Base-by-base conservation (phyloP, 2,329 filamentous ascomycete species). In the Pleoardoris graminearum region DNA sequence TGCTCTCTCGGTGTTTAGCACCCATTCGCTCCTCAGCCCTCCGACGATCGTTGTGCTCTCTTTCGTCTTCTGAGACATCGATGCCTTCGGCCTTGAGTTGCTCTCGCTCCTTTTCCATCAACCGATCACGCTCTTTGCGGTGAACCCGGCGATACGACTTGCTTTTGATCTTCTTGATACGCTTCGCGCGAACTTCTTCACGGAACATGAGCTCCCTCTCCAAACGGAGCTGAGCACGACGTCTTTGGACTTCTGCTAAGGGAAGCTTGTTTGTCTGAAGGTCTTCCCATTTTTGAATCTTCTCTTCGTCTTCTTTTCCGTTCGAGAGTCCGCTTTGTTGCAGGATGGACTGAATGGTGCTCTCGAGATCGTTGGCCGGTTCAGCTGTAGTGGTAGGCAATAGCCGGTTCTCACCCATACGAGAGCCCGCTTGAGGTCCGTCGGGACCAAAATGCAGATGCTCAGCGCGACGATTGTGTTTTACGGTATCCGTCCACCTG, bases 121-220 rank as follows among this genome's bases (percentile, higher is more conserved):
- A 68, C 57, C 80, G 80, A 68, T 87, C 83, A 12, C 84, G 79
- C 68, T 89, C 89, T 69, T 88, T 96, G 32, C 93, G 86, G 74
- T 97, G 93, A 12, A 97, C 88, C 38, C 92, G 87, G 50, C 93
- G 89, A 71, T 96, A 99, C 0, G 91, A 85, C 74, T 97, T 99
- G 71, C 90, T 95, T 81, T 99, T 99, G 77, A 99, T 99, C 79
- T 97, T 97, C 78, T 97, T 96, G 76, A 99, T 91, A 21, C 94
- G 87, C 76, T 92, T 95, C 7, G 91, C 85, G 51, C 91, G 88
- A 37, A 91, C 87, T 67, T 95, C 88, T 75, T 97, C 93, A 10
- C 92, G 84, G 64, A 95, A 96, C 59, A 93, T 82, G 7, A 96
- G 77, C 65, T 97, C 93, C 61, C 94, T 83, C 58, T 90, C 86